These are phyloP conservation scores for Skeletonema costatum DNA, from an alignment of 108 stramenopile genomes.

Conservation along the genomic window DNA sequence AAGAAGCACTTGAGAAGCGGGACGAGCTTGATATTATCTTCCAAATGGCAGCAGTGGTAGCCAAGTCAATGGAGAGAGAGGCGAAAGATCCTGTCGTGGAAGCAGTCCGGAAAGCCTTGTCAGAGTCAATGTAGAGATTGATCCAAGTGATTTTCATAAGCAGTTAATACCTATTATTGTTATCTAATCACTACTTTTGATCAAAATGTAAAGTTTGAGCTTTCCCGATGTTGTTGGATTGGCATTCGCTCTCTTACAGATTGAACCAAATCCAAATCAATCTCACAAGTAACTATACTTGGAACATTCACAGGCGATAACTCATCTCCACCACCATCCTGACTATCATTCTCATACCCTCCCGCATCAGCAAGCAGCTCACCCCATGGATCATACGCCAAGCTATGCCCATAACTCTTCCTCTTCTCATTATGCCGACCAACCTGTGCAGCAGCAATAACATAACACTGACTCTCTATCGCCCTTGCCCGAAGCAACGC, in stretches of 20 bases:
- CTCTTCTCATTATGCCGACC: slow-evolving; percentile 88
- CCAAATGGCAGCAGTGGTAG: slow-evolving; percentile 24
- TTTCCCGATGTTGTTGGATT: slow-evolving; percentile 69
- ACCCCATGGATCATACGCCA: slow-evolving; percentile 85
- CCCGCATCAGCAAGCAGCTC: slow-evolving; percentile 61
- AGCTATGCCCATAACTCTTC: slow-evolving; percentile 84
- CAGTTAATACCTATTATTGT: background rate
- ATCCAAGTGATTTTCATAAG: background rate
- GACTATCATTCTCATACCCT: slow-evolving; percentile 36
- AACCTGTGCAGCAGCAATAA: slow-evolving; percentile 95
- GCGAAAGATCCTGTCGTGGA: slow-evolving; percentile 17
- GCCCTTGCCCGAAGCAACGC: slow-evolving; percentile 88
- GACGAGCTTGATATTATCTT: slow-evolving; percentile 51
- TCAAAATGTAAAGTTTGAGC: slow-evolving; percentile 25
- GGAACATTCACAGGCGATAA: slow-evolving; percentile 45
- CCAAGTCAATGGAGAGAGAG: slow-evolving; percentile 26
- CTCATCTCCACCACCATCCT: background rate
- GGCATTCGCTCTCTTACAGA: slow-evolving; percentile 82
- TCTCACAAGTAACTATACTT: slow-evolving; percentile 64
- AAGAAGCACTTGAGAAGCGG: slow-evolving; percentile 65
- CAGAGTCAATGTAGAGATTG: background rate
- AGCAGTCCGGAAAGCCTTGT: slow-evolving; percentile 28
- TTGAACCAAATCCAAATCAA: slow-evolving; percentile 60
- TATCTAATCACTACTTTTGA: background rate
- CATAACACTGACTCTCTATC: slow-evolving; percentile 95